Conservation (phyloP, 1,284 basidiomycete species). For the Ustilago hordei region DNA sequence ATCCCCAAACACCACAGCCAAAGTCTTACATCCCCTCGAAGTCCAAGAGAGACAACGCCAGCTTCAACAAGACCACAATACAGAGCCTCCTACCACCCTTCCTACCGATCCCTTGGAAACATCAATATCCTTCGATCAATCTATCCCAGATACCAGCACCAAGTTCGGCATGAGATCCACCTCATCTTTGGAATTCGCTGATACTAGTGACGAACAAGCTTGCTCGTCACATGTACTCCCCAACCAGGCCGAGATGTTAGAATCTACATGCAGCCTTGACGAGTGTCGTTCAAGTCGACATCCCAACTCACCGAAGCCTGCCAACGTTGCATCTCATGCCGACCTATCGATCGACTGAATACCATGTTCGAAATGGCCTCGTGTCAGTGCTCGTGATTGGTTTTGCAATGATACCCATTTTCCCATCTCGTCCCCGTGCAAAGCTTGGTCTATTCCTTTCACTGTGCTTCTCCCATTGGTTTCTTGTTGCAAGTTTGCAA, state of each 20-base stretch:
- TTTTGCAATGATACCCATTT: slow-evolving; percentile 32
- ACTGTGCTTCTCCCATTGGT: neutral
- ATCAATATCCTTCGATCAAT: slow-evolving; percentile 24
- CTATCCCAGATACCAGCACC: slow-evolving; percentile 15
- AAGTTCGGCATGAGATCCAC: slow-evolving; percentile 2
- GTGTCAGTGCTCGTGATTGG: too few species aligned
- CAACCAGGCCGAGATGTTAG: neutral
- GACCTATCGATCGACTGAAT: slow-evolving; percentile 42
- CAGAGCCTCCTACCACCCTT: slow-evolving; percentile 14
- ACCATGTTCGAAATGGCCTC: neutral
- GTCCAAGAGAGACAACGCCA: slow-evolving; percentile 47
- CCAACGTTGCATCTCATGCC: slow-evolving; percentile 5
- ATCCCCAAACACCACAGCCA: slow-evolving; percentile 27
- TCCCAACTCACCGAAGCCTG: neutral
- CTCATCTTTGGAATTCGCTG: slow-evolving; percentile 16
- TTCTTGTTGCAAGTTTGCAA: neutral
- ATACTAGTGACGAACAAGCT: neutral
- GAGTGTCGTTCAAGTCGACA: neutral
- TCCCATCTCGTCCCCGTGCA: neutral
- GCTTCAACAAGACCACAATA: slow-evolving; percentile 23
- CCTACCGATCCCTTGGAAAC: slow-evolving; percentile 18
- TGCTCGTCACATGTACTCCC: neutral
- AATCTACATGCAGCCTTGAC: neutral
- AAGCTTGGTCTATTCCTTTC: neutral
- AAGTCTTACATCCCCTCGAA: slow-evolving; percentile 62